Evolutionary conservation across 257 asterid genomes (phyloP), one percentile per base, ranked within the genome.

Genomic region (Apocynum venetum): DNA sequence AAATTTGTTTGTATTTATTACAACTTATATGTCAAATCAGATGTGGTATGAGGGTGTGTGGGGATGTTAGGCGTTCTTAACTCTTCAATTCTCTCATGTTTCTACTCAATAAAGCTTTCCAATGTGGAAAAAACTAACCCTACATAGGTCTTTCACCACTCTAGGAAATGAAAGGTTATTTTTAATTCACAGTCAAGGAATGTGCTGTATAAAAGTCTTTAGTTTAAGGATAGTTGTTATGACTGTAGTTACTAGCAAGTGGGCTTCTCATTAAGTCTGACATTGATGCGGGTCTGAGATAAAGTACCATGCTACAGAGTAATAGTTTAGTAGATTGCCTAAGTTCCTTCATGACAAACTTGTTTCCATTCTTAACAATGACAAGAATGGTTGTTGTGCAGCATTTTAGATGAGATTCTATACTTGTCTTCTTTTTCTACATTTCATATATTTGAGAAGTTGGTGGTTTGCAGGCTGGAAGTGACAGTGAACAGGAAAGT

Each of bases 401-500:
- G 71, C 48, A 38, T 36, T 65, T 11, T 15, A 38, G 46, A 65
- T 65, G 38, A 13, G 47, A 65, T 53, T 40, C 71, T 38, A 15
- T 41, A 41, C 72, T 1, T 17, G 31, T 43, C 51, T 59, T 46
- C 1, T 56, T 55, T 63, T 78, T 46, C 20, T 47, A 44, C 59
- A 46, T 72, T 72, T 51, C 31, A 38, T 20, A 53, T 71, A n/a
- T 73, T 82, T 60, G 38, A 82, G 61, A 82, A 74, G 82, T 64
- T 77, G 73, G 82, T 85, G 77, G 70, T 76, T 85, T 80, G 83
- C 91, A 94, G 97, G 97, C 83, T 73, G 93, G 89, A 82, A 91
- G 94, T 77, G 96, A 91, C 77, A 89, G 96, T 82, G 98, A 91
- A 65, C 94, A 88, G 82, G 98, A 95, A 84, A 91, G 92, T 85